Percentiles rank a stretch among this genome's conserved stretches.
These are phyloP conservation scores for Hypoxylon subgilvum DNA, from an alignment of 495 filamentous ascomycete genomes.

Conservation along the genomic window DNA sequence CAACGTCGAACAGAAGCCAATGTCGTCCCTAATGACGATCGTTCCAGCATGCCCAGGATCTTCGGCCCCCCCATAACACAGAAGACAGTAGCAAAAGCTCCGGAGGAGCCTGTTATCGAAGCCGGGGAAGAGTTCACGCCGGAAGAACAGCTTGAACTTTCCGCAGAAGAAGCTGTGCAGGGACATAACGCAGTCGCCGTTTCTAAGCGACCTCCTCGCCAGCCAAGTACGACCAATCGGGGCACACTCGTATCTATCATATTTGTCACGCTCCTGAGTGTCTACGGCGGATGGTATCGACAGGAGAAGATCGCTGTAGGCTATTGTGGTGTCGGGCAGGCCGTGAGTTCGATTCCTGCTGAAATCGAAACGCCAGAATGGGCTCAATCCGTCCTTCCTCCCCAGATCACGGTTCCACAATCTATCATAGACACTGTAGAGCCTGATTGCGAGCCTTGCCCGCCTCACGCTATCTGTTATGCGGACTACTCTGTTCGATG, in stretches of 20 bases:
- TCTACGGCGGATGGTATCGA: slow-evolving; percentile 83
- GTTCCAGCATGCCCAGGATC: slow-evolving; percentile 45
- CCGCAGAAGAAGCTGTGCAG: slow-evolving; percentile 59
- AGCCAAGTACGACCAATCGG: slow-evolving; percentile 39
- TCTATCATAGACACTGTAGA: slow-evolving; percentile 70
- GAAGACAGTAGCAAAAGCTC: slow-evolving; percentile 18
- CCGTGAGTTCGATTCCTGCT: slow-evolving; percentile 49
- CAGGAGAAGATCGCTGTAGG: slow-evolving; percentile 94
- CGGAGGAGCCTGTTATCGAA: slow-evolving; percentile 54
- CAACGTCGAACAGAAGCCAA: slow-evolving; percentile 47
- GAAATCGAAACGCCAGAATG: slow-evolving; percentile 54
- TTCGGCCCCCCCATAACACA: slow-evolving; percentile 54
- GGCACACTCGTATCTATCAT: slow-evolving; percentile 69
- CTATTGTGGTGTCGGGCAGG: slow-evolving; percentile 83
- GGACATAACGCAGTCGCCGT: slow-evolving; percentile 42
- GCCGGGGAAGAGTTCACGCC: slow-evolving; percentile 92
- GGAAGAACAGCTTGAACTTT: slow-evolving; percentile 81
- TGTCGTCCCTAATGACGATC: slow-evolving; percentile 28
- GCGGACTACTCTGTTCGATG: slow-evolving; percentile 75
- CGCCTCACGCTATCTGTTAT: slow-evolving; percentile 88
- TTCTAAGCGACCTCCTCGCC: slow-evolving; percentile 27
- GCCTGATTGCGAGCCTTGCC: slow-evolving; percentile 89
- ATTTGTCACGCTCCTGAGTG: slow-evolving; percentile 66
- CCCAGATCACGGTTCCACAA: slow-evolving; percentile 58
- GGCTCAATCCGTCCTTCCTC: slow-evolving; percentile 42